A percentile compares a stretch with the other conserved stretches of the same genome.
Conservation (phyloP, 805 yeast genomes). For the Hanseniaspora vineae region DNA sequence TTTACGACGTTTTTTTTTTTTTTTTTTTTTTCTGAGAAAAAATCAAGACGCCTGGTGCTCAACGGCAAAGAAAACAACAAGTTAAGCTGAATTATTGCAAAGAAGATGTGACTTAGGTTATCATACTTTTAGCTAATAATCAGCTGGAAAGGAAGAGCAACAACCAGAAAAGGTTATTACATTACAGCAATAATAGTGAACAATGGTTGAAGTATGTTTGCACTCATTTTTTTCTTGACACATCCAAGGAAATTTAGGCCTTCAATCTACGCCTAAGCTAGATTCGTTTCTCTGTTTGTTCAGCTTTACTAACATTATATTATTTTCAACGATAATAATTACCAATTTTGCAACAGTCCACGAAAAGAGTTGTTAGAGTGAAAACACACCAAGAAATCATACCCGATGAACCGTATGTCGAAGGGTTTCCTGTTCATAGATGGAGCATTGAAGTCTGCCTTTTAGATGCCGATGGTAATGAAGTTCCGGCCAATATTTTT, state of each 20-base stretch:
- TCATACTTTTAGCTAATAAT: too few species aligned
- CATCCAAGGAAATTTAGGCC: too few species aligned
- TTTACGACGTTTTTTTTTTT: too few species aligned
- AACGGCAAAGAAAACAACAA: too few species aligned
- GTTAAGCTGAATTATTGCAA: too few species aligned
- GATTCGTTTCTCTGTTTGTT: too few species aligned
- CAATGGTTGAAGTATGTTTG: neutral
- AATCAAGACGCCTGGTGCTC: too few species aligned
- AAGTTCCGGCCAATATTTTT: slow-evolving; percentile 73
- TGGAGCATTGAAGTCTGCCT: slow-evolving; percentile 76
- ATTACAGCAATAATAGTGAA: neutral
- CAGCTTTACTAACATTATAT: neutral
- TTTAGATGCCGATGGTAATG: slow-evolving; percentile 69
- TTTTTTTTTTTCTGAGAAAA: too few species aligned
- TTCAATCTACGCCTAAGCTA: too few species aligned
- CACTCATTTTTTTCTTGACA: neutral
- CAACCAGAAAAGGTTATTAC: neutral
- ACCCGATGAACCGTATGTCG: slow-evolving; percentile 75
- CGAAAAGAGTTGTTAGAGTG: slow-evolving; percentile 73
- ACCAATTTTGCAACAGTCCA: neutral
- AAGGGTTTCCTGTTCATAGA: slow-evolving; percentile 85
- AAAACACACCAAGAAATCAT: slow-evolving; percentile 76
- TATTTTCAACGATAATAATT: neutral
- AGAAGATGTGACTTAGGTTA: too few species aligned
- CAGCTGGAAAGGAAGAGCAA: neutral